Percentiles rank a stretch among this genome's conserved stretches.
These are phyloP conservation scores for Solanum chaucha DNA, from an alignment of 257 asterid genomes.

Conservation along the genomic window DNA sequence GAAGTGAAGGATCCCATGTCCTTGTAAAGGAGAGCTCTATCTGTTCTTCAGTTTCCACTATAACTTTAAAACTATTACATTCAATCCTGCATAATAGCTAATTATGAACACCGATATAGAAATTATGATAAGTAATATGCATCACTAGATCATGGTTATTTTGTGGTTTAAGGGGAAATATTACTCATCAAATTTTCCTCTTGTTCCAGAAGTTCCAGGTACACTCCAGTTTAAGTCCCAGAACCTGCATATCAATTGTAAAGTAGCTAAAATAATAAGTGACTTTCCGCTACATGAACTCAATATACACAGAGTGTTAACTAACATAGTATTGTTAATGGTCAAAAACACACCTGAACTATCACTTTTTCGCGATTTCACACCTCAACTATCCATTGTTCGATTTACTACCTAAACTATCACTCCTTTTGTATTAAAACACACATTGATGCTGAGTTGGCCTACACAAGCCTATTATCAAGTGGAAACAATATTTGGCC, in stretches of 20 bases:
- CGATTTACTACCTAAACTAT: background rate
- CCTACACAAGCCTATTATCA: background rate
- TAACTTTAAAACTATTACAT: conserved; percentile 43
- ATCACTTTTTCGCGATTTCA: background rate
- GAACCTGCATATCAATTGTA: conserved; percentile 12
- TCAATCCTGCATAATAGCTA: conserved; percentile 38
- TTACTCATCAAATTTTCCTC: conserved; percentile 37
- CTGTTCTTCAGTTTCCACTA: conserved; percentile 44
- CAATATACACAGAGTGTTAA: background rate
- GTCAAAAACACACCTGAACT: background rate
- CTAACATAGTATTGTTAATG: background rate
- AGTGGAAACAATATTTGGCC: background rate
- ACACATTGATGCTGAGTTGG: background rate
- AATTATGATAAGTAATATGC: background rate
- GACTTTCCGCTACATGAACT: background rate
- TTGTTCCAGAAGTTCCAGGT: conserved; percentile 30
- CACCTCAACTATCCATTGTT: background rate
- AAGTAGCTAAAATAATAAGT: background rate
- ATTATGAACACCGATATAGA: background rate
- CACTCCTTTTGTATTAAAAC: background rate
- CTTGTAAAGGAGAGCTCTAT: conserved; percentile 77
- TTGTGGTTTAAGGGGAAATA: background rate
- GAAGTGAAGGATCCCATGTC: conserved; percentile 58
- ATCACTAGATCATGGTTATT: background rate
- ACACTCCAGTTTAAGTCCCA: conserved; percentile 45